Conservation (phyloP, 1,284 basidiomycete genomes). For the Cryptococcus deneoformans region DNA sequence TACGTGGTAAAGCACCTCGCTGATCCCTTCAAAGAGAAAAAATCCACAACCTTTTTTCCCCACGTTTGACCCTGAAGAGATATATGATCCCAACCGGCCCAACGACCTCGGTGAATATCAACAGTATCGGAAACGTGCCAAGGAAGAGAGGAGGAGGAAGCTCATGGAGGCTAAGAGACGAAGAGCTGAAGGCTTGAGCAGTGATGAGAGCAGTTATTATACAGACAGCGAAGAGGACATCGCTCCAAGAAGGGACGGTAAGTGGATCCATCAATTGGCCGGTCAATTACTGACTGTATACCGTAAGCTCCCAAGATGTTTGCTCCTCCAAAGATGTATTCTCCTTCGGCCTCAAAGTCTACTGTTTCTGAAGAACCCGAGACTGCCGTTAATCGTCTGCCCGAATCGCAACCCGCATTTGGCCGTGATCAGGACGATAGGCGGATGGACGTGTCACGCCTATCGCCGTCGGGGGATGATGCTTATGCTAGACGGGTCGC, state of each 20-base stretch:
- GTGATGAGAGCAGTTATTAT: slow-evolving; percentile 39
- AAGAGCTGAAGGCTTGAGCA: slow-evolving; percentile 27
- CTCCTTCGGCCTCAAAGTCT: slow-evolving; percentile 17
- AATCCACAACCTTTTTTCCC: slow-evolving; percentile 24
- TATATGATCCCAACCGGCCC: slow-evolving; percentile 47
- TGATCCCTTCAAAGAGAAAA: slow-evolving; percentile 9
- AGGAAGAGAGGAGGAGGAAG: slow-evolving; percentile 32
- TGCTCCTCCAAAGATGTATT: slow-evolving; percentile 43
- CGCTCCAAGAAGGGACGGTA: slow-evolving; percentile 44
- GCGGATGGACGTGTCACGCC: too few relatives aligned
- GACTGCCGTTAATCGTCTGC: slow-evolving; percentile 6
- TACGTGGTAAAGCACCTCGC: not conserved
- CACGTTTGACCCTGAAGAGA: slow-evolving; percentile 45
- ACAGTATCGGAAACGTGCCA: slow-evolving; percentile 35
- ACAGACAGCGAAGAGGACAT: slow-evolving; percentile 43
- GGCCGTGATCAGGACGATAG: too few relatives aligned
- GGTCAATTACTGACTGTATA: not conserved
- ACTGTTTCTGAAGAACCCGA: slow-evolving; percentile 2
- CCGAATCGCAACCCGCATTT: not conserved
- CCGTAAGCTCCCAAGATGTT: slow-evolving; percentile 41
- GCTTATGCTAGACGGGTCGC: slow-evolving; percentile 23
- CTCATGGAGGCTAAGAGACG: slow-evolving; percentile 25
- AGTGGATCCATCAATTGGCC: slow-evolving; percentile 10
- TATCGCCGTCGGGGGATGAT: slow-evolving; percentile 13
- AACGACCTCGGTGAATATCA: slow-evolving; percentile 50